Evolutionary conservation across 225 moss, liverwort and hornwort species (phyloP), one percentile per base, ranked within the genome.

Genomic region (Marchantia polymorpha): DNA sequence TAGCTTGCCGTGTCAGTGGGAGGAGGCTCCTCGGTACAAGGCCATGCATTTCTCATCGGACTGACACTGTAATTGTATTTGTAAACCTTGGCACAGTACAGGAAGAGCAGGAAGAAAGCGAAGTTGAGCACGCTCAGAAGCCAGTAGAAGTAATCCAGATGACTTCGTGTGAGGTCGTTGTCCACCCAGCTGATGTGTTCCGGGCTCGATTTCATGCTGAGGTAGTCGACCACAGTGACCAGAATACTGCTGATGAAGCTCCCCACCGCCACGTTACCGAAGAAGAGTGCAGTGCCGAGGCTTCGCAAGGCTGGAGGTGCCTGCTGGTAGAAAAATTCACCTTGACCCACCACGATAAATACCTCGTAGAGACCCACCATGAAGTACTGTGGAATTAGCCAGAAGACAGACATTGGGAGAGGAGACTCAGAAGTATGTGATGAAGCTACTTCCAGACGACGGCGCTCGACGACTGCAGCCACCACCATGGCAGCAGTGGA

Each of bases 371-470:
- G 89, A 77, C 92, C 92, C 22, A 91, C 85, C 15, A 93, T 81
- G 59, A 90, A 91, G 64, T 91, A 90, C 69, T 93, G 92, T 10
- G 92, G 92, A 20, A 93, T 70, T 12, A 93, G 80, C 92, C 92
- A 93, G 73, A 93, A 93, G 78, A 92, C 89, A 64, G 92, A 91
- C 92, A 92, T 92, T 14, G 91, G 91, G 22, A 92, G 77, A 74
- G 4, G 22, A 12, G 6, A 31, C 83, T 10, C 52, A 10, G 29
- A 17, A 0, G 4, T 84, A 51, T 86, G 51, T 0, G 81, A 74
- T 55, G 29, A 51, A 12, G 90, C 68, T 29, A 89, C 73, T 52
- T 53, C 56, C 64, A 92, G 66, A 50, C 92, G 77, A 61, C 80
- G 81, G 82, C 26, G 74, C 83, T 90, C 90, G 70, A 90, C 89